These are phyloP conservation scores for Galerina marginata DNA, from an alignment of 768 basidiomycete genomes.

Conservation along the genomic window DNA sequence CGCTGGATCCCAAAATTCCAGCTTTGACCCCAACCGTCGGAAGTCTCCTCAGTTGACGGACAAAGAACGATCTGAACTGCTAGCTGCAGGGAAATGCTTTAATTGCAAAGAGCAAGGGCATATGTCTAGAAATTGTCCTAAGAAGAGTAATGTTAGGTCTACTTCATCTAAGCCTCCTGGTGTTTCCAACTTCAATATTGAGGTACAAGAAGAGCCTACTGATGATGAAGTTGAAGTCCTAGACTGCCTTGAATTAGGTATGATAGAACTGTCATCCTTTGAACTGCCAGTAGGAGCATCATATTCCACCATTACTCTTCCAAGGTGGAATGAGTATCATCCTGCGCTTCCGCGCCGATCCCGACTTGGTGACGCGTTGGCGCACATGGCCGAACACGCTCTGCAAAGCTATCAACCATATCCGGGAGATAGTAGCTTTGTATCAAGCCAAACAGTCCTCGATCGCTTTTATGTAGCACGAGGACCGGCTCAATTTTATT, in stretches of 20 bases:
- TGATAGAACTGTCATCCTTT: background rate
- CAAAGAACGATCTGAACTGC: constrained; percentile 15
- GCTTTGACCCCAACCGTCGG: background rate
- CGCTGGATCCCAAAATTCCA: background rate
- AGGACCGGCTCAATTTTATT: background rate
- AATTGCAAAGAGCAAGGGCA: constrained; percentile 33
- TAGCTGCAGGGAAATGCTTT: constrained; percentile 32
- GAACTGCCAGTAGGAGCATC: background rate
- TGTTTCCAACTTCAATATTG: constrained; percentile 13
- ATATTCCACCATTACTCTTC: background rate
- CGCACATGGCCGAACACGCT: background rate
- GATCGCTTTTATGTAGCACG: constrained; percentile 4
- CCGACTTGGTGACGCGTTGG: constrained; percentile 9
- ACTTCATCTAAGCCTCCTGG: constrained; percentile 19
- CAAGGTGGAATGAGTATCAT: background rate
- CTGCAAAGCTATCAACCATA: constrained; percentile 7
- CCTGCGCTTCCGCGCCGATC: background rate
- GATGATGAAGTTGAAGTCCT: constrained; percentile 16
- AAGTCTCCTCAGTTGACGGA: background rate
- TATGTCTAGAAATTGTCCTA: constrained; percentile 33
- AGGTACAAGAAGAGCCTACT: background rate
- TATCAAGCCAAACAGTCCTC: background rate
- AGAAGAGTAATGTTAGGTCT: constrained; percentile 17
- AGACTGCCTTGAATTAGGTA: constrained; percentile 9
- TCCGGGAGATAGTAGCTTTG: constrained; percentile 14